Evolutionary conservation across 139 green algal genomes (phyloP), one percentile per base, ranked within the genome.

Genomic region (Eudorina sp.): DNA sequence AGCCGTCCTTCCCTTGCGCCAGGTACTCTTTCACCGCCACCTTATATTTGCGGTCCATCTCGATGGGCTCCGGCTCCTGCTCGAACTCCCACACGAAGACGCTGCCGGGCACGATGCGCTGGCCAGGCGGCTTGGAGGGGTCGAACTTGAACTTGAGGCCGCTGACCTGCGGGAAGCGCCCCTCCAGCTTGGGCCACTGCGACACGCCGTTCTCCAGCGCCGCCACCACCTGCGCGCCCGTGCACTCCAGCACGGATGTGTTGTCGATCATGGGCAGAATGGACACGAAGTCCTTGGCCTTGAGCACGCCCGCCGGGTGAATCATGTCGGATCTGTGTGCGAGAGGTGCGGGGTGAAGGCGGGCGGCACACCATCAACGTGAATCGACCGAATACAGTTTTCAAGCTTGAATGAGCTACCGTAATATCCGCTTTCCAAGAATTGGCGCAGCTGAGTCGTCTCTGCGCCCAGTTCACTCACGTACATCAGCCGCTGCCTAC

Each of bases 211-310:
- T 97, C 88, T 97, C 95, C 60, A 97, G 88, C 18, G 89, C 92
- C 1, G 31, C 43, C 34, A 97, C 77, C 38, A 97, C 55, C 77
- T 96, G 90, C 31, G 55, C 40, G 9, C 93, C 93, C 43, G 68
- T 94, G 62, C 58, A 79, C 38, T 79, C 51, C 16, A 86, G 38
- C 68, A 78, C 69, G 0, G 46, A 7, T 1, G 94, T 91, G 1
- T 94, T 90, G 68, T 97, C 95, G 45, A 95, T 84, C 94, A 97
- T 96, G 43, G 95, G 95, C 25, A 97, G 89, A 70, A 97, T 96
- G 53, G 85, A 72, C 11, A 96, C 81, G 23, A 97, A 92, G 88
- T 97, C 95, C 2, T 79, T 82, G 58, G 93, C 89, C 29, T 83
- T 92, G 58, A 97, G 83, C 25, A 87, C 31, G 1, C 94, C 95